Conservation (phyloP, 2,329 filamentous ascomycete genomes). For the Pseudogymnoascus sp. region DNA sequence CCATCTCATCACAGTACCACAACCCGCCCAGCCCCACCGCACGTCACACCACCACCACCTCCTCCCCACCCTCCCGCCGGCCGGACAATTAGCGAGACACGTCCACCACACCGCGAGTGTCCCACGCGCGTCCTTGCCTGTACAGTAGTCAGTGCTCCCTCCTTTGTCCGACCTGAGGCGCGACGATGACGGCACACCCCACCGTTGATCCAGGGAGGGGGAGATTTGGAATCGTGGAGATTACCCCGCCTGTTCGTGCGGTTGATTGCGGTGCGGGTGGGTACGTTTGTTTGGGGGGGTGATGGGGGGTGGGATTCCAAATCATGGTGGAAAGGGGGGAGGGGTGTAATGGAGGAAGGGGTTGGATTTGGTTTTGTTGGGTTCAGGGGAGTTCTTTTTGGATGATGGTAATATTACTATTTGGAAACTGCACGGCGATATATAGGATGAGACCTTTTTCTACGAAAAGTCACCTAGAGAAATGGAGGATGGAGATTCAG, state of each 20-base stretch:
- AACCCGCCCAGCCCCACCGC: background rate
- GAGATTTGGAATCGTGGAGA: background rate
- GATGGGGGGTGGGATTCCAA: background rate
- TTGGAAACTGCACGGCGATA: background rate
- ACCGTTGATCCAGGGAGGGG: background rate
- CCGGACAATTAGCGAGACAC: constrained; percentile 3
- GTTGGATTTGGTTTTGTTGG: background rate
- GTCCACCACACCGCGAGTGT: background rate
- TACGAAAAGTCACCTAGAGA: background rate
- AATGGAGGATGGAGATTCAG: background rate
- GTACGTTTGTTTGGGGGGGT: background rate
- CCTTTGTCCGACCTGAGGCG: background rate
- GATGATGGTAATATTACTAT: background rate
- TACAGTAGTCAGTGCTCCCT: background rate
- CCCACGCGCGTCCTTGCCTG: background rate
- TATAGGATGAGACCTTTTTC: background rate
- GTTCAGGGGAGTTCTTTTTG: background rate
- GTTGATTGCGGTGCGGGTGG: background rate
- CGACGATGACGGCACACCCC: background rate
- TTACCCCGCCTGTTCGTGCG: constrained; percentile 3
- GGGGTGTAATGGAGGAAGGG: background rate
- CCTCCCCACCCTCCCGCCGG: background rate
- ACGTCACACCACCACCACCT: background rate
- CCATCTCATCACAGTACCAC: background rate
- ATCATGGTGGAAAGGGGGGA: background rate